These are phyloP conservation scores for Phialophora tarda DNA, from an alignment of 2,329 filamentous ascomycete genomes.

Conservation along the genomic window DNA sequence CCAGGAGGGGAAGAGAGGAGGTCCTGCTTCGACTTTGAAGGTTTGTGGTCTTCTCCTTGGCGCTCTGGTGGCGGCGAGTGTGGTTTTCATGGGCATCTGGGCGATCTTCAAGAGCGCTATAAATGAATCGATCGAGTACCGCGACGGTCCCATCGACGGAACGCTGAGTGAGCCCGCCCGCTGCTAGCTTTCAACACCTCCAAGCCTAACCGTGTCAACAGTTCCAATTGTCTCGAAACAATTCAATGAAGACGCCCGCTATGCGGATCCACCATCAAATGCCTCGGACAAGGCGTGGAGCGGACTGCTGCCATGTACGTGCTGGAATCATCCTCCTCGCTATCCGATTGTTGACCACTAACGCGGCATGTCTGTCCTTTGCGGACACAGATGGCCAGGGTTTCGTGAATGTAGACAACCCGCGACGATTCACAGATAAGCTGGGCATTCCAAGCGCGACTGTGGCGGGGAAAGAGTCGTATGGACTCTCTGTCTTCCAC, in stretches of 20 bases:
- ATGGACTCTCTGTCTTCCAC: slow-evolving; percentile 8
- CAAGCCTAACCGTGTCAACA: neutral
- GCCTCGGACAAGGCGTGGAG: neutral
- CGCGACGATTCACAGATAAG: neutral
- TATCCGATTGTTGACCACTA: neutral
- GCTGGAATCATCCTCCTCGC: too few relatives aligned
- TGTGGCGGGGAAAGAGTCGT: slow-evolving; percentile 7
- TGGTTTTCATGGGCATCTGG: neutral
- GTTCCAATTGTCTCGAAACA: slow-evolving; percentile 4
- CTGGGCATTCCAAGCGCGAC: slow-evolving; percentile 6
- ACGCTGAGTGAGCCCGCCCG: neutral
- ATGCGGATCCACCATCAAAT: neutral
- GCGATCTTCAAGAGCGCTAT: neutral
- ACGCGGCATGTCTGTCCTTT: neutral
- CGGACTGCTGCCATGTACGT: slow-evolving; percentile 9
- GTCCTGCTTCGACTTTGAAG: neutral
- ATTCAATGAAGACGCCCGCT: slow-evolving; percentile 5
- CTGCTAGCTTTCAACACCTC: neutral
- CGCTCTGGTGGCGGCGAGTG: slow-evolving; percentile 1
- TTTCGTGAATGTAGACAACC: slow-evolving; percentile 8
- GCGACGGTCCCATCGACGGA: neutral
- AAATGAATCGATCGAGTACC: neutral
- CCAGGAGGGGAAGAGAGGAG: neutral
- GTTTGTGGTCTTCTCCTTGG: neutral
- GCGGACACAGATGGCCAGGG: slow-evolving; percentile 3